Percentiles rank a stretch among this genome's conserved stretches.
These are phyloP conservation scores for Trifolium subterraneum DNA, from an alignment of 306 rosid genomes.

Conservation along the genomic window DNA sequence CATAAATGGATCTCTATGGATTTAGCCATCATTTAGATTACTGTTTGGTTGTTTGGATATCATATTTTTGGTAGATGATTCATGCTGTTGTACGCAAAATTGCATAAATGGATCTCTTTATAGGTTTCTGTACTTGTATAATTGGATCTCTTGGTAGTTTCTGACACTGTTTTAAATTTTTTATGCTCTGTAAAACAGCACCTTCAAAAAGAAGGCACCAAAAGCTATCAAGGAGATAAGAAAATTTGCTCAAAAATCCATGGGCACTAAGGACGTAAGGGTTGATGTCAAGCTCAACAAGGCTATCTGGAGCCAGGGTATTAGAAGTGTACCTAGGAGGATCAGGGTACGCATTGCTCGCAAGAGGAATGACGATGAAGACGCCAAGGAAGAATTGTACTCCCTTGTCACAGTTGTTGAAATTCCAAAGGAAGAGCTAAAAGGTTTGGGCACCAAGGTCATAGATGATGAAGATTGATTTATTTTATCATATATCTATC, in stretches of 20 bases:
- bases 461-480: conserved; percentile 87
- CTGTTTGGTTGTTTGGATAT: background rate
- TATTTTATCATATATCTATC: background rate
- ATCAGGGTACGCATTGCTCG: conserved; percentile 95
- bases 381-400: conserved; percentile 94
- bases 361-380: conserved; percentile 95
- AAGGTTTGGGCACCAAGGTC: conserved; percentile 85
- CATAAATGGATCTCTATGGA: too few relatives aligned
- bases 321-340: conserved; percentile 95
- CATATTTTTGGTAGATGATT: background rate
- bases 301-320: conserved; percentile 92
- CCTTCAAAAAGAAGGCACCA: conserved; percentile 98
- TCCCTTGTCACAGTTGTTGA: conserved; percentile 93
- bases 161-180: background rate
- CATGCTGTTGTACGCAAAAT: background rate
- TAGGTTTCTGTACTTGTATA: background rate
- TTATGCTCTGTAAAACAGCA: conserved; percentile 53
- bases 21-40: too few relatives aligned
- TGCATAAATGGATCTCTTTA: too few relatives aligned
- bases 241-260: conserved; percentile 86
- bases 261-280: conserved; percentile 92
- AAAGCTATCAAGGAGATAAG: conserved; percentile 95
- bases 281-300: conserved; percentile 95
- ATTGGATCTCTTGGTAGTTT: background rate
- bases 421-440: conserved; percentile 79